Evolutionary conservation across 345 rosid species (phyloP).

Genomic region (Eucalyptus virginea): DNA sequence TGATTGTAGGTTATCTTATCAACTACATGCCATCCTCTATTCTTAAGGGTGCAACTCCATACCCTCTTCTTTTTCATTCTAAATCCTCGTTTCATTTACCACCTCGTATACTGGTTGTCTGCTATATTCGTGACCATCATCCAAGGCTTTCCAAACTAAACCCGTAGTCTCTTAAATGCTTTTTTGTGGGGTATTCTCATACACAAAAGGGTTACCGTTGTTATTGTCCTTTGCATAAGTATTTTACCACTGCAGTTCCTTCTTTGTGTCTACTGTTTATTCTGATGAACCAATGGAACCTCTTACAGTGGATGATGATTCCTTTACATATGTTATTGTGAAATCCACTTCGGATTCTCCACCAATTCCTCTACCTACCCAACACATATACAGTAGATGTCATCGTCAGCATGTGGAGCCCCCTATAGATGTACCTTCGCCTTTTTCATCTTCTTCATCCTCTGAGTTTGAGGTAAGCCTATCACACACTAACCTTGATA

Average conservation of each 20-base stretch:
- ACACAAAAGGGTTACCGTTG: background rate
- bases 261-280: background rate
- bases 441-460: background rate
- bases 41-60: background rate
- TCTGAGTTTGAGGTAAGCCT: background rate
- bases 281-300: background rate
- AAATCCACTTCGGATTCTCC: background rate
- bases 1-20: background rate
- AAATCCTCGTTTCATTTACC: background rate
- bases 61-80: background rate
- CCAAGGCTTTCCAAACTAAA: background rate
- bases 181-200: background rate
- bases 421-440: background rate
- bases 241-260: background rate
- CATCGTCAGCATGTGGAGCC: accelerated
- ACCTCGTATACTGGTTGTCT: background rate
- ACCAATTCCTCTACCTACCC: background rate
- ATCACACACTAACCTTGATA: background rate
- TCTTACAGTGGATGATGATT: background rate
- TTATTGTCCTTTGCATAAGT: background rate
- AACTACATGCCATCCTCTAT: background rate
- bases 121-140: background rate
- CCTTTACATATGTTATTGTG: background rate
- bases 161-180: background rate
- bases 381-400: background rate